phyloP scores from a whole-genome alignment of 2,329 filamentous ascomycete genomes.

The Xylariaceae sp. region DNA sequence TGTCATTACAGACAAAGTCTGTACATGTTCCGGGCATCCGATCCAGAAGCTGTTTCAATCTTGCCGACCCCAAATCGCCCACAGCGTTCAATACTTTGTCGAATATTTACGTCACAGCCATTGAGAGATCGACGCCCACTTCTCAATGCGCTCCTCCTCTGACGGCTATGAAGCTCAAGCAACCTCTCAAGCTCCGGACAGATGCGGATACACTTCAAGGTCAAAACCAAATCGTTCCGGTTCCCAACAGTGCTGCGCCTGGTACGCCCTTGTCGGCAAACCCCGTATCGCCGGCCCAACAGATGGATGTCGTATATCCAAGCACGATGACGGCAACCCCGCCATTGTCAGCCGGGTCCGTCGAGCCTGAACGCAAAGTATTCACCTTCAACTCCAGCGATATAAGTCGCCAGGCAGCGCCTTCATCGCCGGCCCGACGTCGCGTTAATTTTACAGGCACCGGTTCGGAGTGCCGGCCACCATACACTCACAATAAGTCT shows the following conservation, averaged over 20 bases:
- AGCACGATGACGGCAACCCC: constrained; percentile 56
- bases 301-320: constrained; percentile 44
- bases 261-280: constrained; percentile 51
- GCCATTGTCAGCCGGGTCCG: constrained; percentile 48
- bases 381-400: constrained; percentile 43
- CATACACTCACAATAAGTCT: constrained; percentile 53
- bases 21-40: constrained; percentile 35
- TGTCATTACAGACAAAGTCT: constrained; percentile 52
- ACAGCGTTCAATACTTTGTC: constrained; percentile 62
- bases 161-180: constrained; percentile 44
- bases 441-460: constrained; percentile 33
- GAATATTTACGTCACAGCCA: constrained; percentile 58
- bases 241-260: constrained; percentile 44
- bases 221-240: constrained; percentile 34
- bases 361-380: constrained; percentile 38
- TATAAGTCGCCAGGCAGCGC: constrained; percentile 20
- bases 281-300: constrained; percentile 42
- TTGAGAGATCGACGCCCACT: constrained; percentile 50
- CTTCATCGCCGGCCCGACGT: constrained; percentile 35
- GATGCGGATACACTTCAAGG: constrained; percentile 31
- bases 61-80: constrained; percentile 52
- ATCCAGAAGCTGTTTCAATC: constrained; percentile 37
- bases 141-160: constrained; percentile 42
- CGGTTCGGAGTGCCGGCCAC: constrained; percentile 34
- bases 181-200: constrained; percentile 36